Conservation (phyloP, 1,139 yeast genomes). For the Saccharomyces hybrid region DNA sequence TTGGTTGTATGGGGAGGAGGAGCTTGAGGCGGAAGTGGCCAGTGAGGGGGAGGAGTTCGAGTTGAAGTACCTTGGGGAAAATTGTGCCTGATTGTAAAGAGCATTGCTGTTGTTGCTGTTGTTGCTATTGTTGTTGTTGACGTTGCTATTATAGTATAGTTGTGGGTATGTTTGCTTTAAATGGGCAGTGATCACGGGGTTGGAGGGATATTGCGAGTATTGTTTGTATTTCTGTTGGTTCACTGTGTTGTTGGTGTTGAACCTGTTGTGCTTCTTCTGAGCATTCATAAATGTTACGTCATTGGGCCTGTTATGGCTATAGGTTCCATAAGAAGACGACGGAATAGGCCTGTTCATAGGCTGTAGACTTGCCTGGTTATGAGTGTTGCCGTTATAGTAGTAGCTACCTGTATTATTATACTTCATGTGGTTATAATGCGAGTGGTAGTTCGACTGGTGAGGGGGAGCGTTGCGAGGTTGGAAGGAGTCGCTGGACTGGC, state of each 20-base stretch:
- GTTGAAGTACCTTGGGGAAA: background rate
- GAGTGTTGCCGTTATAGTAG: background rate
- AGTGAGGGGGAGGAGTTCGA: background rate
- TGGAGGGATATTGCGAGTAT: constrained; percentile 4
- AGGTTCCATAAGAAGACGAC: constrained; percentile 1
- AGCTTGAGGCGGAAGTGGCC: background rate
- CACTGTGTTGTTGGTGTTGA: background rate
- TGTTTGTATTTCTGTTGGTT: constrained; percentile 6
- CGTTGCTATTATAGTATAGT: constrained; percentile 16
- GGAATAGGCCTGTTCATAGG: background rate
- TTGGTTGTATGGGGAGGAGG: background rate
- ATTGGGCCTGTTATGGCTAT: constrained; percentile 7
- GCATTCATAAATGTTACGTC: constrained; percentile 1
- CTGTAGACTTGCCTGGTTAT: background rate
- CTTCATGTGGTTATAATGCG: constrained; percentile 11
- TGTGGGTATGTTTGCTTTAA: constrained; percentile 25
- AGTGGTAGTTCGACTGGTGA: constrained; percentile 7
- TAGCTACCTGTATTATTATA: constrained; percentile 1
- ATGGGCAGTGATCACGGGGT: constrained; percentile 14
- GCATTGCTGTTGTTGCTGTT: background rate
- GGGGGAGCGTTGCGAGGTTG: constrained; percentile 6
- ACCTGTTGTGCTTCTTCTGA: background rate
- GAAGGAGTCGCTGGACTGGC: constrained; percentile 10
- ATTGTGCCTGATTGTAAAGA: background rate
- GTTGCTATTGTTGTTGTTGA: constrained; percentile 9